Evolutionary conservation across 1,139 yeast genomes (phyloP).

Genomic region (Candida smagusa): DNA sequence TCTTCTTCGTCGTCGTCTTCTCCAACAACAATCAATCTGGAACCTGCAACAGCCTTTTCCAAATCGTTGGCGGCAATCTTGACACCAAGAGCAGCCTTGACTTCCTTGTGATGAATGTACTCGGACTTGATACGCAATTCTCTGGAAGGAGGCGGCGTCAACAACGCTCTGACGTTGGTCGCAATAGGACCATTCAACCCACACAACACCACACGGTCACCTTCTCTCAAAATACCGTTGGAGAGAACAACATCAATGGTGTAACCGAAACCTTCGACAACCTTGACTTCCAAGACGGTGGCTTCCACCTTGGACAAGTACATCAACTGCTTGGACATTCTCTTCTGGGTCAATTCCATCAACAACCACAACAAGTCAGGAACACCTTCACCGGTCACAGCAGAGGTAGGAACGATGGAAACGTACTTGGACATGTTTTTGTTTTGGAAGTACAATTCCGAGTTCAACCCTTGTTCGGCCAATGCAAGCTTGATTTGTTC

Average conservation of each 20-base stretch:
- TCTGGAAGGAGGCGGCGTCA: constrained; percentile 96
- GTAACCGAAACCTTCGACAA: constrained; percentile 97
- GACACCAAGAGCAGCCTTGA: constrained; percentile 98
- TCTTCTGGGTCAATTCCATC: constrained; percentile 92
- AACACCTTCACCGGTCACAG: constrained; percentile 99
- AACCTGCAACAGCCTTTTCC: constrained; percentile 99
- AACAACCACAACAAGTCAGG: constrained; percentile 97
- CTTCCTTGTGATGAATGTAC: constrained; percentile 93
- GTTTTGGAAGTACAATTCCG: constrained; percentile 94
- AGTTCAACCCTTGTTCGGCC: constrained; percentile 97
- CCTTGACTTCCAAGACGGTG: constrained; percentile 96
- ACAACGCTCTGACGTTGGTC: constrained; percentile 91
- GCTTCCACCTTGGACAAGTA: constrained; percentile 93
- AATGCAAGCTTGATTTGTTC: constrained; percentile 85
- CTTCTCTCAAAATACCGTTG: constrained; percentile 91
- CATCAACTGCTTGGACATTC: constrained; percentile 99
- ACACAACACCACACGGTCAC: constrained; percentile 92
- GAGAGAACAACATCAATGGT: constrained; percentile 97
- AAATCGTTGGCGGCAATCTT: constrained; percentile 96
- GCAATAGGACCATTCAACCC: constrained; percentile 99
- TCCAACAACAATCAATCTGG: constrained; percentile 90
- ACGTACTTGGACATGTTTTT: constrained; percentile 90
- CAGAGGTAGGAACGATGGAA: constrained; percentile 96
- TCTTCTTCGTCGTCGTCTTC: constrained; percentile 98
- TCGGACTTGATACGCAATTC: constrained; percentile 95